Conservation (phyloP, 2,329 filamentous ascomycete species). For the Coniella lustricola region DNA sequence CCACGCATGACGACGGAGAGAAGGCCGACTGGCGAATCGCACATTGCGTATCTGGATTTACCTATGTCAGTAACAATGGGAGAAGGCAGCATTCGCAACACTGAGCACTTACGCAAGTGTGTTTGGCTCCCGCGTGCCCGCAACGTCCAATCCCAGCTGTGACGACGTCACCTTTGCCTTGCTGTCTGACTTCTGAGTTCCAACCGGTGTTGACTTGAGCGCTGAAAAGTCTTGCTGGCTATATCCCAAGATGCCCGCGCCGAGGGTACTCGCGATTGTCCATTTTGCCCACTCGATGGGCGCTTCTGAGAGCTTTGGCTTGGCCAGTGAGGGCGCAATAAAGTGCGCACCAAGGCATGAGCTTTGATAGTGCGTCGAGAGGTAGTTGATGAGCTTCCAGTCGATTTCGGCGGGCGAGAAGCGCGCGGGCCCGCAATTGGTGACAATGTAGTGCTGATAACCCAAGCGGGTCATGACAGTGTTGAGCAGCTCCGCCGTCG, state of each 20-base stretch:
- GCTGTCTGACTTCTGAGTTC: slow-evolving; percentile 6
- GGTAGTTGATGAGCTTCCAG: slow-evolving; percentile 39
- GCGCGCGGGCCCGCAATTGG: slow-evolving; percentile 43
- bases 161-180: slow-evolving; percentile 17
- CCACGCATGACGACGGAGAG: slow-evolving; percentile 46
- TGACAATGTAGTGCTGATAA: slow-evolving; percentile 52
- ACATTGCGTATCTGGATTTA: slow-evolving; percentile 43
- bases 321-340: slow-evolving; percentile 46
- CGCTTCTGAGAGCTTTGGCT: slow-evolving; percentile 38
- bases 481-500: slow-evolving; percentile 50
- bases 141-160: slow-evolving; percentile 24
- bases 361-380: slow-evolving; percentile 40
- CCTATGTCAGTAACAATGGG: background rate
- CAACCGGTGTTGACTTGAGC: slow-evolving; percentile 23
- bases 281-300: slow-evolving; percentile 49
- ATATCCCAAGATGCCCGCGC: slow-evolving; percentile 49
- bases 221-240: slow-evolving; percentile 42
- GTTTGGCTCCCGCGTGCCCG: slow-evolving; percentile 39
- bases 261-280: slow-evolving; percentile 43
- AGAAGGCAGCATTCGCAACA: no score
- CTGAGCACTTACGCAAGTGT: slow-evolving; percentile 33
- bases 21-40: slow-evolving; percentile 54
- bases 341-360: slow-evolving; percentile 56
- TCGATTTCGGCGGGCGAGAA: slow-evolving; percentile 43
- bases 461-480: slow-evolving; percentile 52